Evolutionary conservation across 1,284 basidiomycete species (phyloP).

Genomic region (Ceratobasidium sp.): DNA sequence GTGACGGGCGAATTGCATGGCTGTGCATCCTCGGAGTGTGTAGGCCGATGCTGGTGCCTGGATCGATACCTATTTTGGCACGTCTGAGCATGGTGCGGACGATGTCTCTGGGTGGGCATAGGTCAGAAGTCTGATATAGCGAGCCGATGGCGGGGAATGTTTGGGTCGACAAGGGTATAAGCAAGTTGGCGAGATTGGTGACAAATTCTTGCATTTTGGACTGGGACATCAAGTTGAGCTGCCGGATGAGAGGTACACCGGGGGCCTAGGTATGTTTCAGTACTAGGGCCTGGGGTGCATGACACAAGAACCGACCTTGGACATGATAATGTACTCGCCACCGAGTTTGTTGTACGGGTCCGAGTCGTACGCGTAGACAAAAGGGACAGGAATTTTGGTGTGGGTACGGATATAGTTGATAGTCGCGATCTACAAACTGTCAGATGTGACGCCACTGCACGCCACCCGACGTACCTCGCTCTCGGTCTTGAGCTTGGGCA

Average conservation of each 20-base stretch:
- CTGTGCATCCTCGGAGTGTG: background rate
- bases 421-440: constrained; percentile 62
- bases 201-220: constrained; percentile 66
- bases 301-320: constrained; percentile 61
- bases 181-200: constrained; percentile 66
- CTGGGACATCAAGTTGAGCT: constrained; percentile 72
- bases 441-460: background rate
- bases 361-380: constrained; percentile 74
- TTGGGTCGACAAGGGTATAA: constrained; percentile 75
- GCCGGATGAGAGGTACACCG: constrained; percentile 69
- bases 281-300: background rate
- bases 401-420: constrained; percentile 73
- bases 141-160: constrained; percentile 76
- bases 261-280: constrained; percentile 58
- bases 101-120: constrained; percentile 17
- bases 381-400: constrained; percentile 73
- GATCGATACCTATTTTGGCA: constrained; percentile 6
- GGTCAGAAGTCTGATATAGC: constrained; percentile 56
- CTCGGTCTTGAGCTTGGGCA: constrained; percentile 81
- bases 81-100: constrained; percentile 1
- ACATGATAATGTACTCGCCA: constrained; percentile 83
- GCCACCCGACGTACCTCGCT: constrained; percentile 58
- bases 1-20: constrained; percentile 12
- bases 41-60: background rate
- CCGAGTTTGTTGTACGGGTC: constrained; percentile 83